These are phyloP conservation scores for Apiospora sp. DNA, from an alignment of 2,329 filamentous ascomycete species.

Conservation along the genomic window DNA sequence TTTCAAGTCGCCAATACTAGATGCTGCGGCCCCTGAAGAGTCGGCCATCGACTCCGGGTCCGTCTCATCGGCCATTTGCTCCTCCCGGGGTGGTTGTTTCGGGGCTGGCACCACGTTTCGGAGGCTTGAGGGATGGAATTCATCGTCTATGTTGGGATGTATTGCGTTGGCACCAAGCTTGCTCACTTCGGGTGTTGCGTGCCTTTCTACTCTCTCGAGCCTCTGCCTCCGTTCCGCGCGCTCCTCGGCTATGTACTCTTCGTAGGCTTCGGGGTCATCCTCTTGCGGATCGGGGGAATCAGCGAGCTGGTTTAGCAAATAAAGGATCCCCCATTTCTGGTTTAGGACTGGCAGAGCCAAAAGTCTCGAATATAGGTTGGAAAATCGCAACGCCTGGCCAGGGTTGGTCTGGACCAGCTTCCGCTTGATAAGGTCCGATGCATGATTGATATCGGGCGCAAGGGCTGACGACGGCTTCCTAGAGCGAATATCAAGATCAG, in stretches of 20 bases:
- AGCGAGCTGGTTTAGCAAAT: slow-evolving; percentile 85
- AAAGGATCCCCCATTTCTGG: slow-evolving; percentile 97
- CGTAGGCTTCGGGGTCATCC: slow-evolving; percentile 46
- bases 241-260: slow-evolving; percentile 43
- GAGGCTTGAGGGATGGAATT: slow-evolving; percentile 21
- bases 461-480: slow-evolving; percentile 62
- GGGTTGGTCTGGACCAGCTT: slow-evolving; percentile 82
- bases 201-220: slow-evolving; percentile 31
- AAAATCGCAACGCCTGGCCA: slow-evolving; percentile 82
- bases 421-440: slow-evolving; percentile 89
- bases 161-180: slow-evolving; percentile 6
- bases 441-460: slow-evolving; percentile 84
- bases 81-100: slow-evolving; percentile 17
- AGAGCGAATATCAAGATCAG: slow-evolving; percentile 1
- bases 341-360: slow-evolving; percentile 90
- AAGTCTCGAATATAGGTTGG: slow-evolving; percentile 88
- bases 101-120: slow-evolving; percentile 17
- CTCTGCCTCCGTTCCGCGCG: slow-evolving; percentile 33
- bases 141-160: slow-evolving; percentile 18
- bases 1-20: slow-evolving; percentile 38
- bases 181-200: slow-evolving; percentile 33
- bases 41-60: slow-evolving; percentile 28
- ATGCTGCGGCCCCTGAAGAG: slow-evolving; percentile 29
- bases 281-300: slow-evolving; percentile 68
- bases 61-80: neutral